Conservation (phyloP, 2,329 filamentous ascomycete species). For the Trichoderma koningii region DNA sequence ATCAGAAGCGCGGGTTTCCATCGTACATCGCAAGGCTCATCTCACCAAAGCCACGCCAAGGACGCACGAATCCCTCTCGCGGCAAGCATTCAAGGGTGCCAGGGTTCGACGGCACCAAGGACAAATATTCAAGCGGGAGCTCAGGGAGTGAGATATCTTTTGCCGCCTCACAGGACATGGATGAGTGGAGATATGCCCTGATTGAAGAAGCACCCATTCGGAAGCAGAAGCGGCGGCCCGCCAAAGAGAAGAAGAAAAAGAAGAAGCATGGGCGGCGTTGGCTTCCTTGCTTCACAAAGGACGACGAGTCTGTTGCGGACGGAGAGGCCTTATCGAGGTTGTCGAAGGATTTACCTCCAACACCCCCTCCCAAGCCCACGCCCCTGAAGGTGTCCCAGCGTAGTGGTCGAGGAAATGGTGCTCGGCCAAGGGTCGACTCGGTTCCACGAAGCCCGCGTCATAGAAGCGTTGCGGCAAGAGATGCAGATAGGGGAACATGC, state of each 20-base stretch:
- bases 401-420: not conserved
- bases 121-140: constrained; percentile 32
- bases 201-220: constrained; percentile 37
- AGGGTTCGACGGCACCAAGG: constrained; percentile 39
- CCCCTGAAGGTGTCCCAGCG: constrained; percentile 19
- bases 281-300: constrained; percentile 37
- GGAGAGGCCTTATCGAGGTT: constrained; percentile 17
- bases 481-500: not conserved
- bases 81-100: constrained; percentile 26
- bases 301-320: constrained; percentile 33
- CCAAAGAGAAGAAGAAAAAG: constrained; percentile 28
- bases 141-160: constrained; percentile 40
- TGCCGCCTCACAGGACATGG: constrained; percentile 35
- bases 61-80: constrained; percentile 1
- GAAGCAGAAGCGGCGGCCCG: constrained; percentile 29
- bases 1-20: constrained; percentile 43
- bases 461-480: not conserved
- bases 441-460: constrained; percentile 21
- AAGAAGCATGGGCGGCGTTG: constrained; percentile 32
- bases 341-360: constrained; percentile 15
- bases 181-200: constrained; percentile 41
- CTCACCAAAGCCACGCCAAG: constrained; percentile 24
- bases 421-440: constrained; percentile 21
- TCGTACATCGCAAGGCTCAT: constrained; percentile 29
- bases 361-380: constrained; percentile 24